A percentile compares a stretch with the other conserved stretches of the same genome.
Conservation (phyloP, 176 grass and related monocot species). For the Phragmites australis region DNA sequence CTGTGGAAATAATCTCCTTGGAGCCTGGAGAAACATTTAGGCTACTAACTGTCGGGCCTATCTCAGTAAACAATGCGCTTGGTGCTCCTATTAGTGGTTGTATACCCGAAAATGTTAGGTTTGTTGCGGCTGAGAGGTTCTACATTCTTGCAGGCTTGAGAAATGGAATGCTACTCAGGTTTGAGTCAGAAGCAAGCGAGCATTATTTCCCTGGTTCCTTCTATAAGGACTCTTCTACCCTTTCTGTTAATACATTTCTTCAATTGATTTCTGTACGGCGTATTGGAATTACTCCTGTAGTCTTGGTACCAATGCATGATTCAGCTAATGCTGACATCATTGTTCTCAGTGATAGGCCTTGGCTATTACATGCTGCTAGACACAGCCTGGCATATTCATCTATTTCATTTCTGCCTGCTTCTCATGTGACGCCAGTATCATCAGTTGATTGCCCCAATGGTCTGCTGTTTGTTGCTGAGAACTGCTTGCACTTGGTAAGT, state of each 20-base stretch:
- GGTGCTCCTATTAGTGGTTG: slow-evolving; percentile 92
- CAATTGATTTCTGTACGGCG: slow-evolving; percentile 82
- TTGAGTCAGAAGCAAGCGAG: slow-evolving; percentile 60
- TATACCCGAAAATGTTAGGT: slow-evolving; percentile 88
- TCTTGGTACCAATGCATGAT: slow-evolving; percentile 73
- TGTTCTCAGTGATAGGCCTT: slow-evolving; percentile 92
- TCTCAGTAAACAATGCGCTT: slow-evolving; percentile 74
- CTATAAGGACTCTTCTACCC: slow-evolving; percentile 40
- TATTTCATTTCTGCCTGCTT: slow-evolving; percentile 86
- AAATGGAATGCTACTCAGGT: slow-evolving; percentile 96
- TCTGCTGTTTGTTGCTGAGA: slow-evolving; percentile 94
- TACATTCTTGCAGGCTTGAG: slow-evolving; percentile 91
- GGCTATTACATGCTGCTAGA: slow-evolving; percentile 80
- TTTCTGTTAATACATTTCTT: slow-evolving; percentile 51
- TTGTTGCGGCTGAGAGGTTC: slow-evolving; percentile 73
- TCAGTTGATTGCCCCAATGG: slow-evolving; percentile 84
- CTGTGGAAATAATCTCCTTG: slow-evolving; percentile 84
- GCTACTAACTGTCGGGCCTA: slow-evolving; percentile 57
- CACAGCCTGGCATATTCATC: slow-evolving; percentile 96
- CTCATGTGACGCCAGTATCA: slow-evolving; percentile 88
- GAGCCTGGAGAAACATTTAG: slow-evolving; percentile 63
- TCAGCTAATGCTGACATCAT: slow-evolving; percentile 78
- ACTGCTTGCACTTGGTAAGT: slow-evolving; percentile 92
- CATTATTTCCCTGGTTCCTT: slow-evolving; percentile 43
- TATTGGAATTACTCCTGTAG: slow-evolving; percentile 92